Evolutionary conservation across 129 eudicot genomes (phyloP).

Genomic region (Oenanthe sinensis): DNA sequence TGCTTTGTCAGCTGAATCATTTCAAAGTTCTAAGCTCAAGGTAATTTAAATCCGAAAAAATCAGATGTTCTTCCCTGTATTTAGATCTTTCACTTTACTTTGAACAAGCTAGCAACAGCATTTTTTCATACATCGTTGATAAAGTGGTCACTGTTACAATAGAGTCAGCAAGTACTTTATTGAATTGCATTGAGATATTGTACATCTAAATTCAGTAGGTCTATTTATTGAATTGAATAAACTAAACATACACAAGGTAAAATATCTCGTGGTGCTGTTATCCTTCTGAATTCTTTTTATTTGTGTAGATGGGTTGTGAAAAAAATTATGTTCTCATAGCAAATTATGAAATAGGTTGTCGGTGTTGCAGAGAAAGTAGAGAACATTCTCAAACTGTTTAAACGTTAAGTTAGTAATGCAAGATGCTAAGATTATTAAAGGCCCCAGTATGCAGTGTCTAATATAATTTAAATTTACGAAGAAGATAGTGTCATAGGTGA

Average conservation of each 20-base stretch:
- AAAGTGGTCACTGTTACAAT: neutral
- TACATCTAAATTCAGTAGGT: neutral
- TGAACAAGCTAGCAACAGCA: neutral
- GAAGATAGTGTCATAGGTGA: neutral
- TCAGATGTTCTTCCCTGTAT: neutral
- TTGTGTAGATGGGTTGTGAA: neutral
- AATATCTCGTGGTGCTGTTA: neutral
- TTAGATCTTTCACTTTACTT: neutral
- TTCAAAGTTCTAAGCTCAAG: constrained; percentile 64
- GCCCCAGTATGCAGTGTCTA: neutral
- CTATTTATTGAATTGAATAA: neutral
- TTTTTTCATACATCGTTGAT: neutral
- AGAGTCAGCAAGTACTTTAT: neutral
- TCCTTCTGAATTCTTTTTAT: too few relatives aligned
- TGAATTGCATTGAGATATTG: neutral
- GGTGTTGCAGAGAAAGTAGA: neutral
- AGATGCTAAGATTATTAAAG: neutral
- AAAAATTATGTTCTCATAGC: neutral
- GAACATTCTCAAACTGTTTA: neutral
- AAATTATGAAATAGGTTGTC: neutral
- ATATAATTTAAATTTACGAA: neutral
- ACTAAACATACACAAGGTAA: neutral
- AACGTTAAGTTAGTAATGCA: neutral
- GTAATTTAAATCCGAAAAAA: constrained; percentile 27
- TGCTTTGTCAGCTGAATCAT: constrained; percentile 66